Evolutionary conservation across 2,329 filamentous ascomycete genomes (phyloP).

Genomic region (Fusarium camptoceras): DNA sequence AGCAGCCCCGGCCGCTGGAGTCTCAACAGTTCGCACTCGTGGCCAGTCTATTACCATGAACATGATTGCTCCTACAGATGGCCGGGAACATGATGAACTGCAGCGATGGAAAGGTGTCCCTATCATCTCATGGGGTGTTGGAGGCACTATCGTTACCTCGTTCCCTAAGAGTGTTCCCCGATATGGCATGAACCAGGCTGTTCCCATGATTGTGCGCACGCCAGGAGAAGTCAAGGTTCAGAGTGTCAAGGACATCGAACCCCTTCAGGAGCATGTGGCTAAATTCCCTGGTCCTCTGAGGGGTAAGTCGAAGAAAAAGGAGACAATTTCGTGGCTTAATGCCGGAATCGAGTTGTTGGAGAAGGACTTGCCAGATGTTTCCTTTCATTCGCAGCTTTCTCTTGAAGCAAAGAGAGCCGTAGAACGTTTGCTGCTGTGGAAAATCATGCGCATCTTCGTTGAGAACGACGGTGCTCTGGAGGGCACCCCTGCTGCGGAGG

Average conservation of each 20-base stretch:
- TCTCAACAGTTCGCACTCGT: conserved; percentile 55
- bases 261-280: conserved; percentile 76
- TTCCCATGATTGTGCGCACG: conserved; percentile 83
- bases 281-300: conserved; percentile 93
- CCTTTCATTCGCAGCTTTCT: conserved; percentile 62
- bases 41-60: conserved; percentile 67
- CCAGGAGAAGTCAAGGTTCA: conserved; percentile 85
- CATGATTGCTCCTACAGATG: conserved; percentile 72
- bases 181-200: conserved; percentile 78
- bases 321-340: conserved; percentile 83
- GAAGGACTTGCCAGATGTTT: conserved; percentile 62
- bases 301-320: conserved; percentile 95
- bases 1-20: conserved; percentile 6
- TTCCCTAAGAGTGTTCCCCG: conserved; percentile 91
- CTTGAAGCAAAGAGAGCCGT: conserved; percentile 77
- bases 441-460: conserved; percentile 81
- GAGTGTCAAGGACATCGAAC: conserved; percentile 78
- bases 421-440: conserved; percentile 89
- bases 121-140: conserved; percentile 88
- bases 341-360: conserved; percentile 81
- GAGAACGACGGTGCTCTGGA: conserved; percentile 89
- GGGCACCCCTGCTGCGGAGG: conserved; percentile 76
- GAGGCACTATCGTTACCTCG: conserved; percentile 82
- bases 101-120: conserved; percentile 93
- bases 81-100: conserved; percentile 78